These are phyloP conservation scores for Ramularia collo-cygni DNA, from an alignment of 2,329 filamentous ascomycete genomes.

Conservation along the genomic window DNA sequence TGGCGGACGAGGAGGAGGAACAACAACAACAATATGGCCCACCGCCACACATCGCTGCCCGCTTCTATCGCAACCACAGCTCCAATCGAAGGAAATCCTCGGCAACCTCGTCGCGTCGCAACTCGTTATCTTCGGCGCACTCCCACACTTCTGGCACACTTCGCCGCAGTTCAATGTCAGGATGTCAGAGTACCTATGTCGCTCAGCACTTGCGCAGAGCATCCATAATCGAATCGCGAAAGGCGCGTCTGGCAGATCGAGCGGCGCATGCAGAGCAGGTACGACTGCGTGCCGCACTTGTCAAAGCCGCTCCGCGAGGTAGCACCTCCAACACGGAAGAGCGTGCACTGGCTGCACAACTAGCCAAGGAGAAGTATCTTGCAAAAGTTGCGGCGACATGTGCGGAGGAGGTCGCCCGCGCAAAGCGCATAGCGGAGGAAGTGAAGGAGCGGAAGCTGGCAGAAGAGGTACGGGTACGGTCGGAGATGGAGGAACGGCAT, in stretches of 20 bases:
- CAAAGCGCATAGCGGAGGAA: slow-evolving; percentile 73
- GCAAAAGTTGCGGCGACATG: slow-evolving; percentile 75
- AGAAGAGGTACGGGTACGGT: slow-evolving; percentile 60
- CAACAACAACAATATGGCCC: slow-evolving; percentile 48
- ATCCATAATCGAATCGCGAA: slow-evolving; percentile 73
- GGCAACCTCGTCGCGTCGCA: slow-evolving; percentile 69
- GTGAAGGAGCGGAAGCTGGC: slow-evolving; percentile 75
- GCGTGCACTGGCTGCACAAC: slow-evolving; percentile 66
- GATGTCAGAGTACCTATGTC: slow-evolving; percentile 64
- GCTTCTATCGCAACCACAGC: slow-evolving; percentile 56
- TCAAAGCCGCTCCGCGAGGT: slow-evolving; percentile 59
- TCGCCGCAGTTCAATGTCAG: slow-evolving; percentile 31
- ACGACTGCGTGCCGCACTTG: slow-evolving; percentile 64
- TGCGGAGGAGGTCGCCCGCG: slow-evolving; percentile 74
- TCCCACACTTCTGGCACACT: slow-evolving; percentile 60
- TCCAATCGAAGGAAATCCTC: slow-evolving; percentile 64
- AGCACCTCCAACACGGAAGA: slow-evolving; percentile 62
- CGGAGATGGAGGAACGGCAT: slow-evolving; percentile 73
- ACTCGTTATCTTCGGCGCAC: slow-evolving; percentile 70
- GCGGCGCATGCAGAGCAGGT: slow-evolving; percentile 81
- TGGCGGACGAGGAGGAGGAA: slow-evolving; percentile 6
- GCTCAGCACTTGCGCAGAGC: slow-evolving; percentile 73
- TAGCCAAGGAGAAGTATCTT: slow-evolving; percentile 71
- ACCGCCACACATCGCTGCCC: slow-evolving; percentile 69
- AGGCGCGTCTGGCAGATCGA: slow-evolving; percentile 69